Base-by-base conservation (phyloP, 768 basidiomycete species). In the Tremella mesenterica region DNA sequence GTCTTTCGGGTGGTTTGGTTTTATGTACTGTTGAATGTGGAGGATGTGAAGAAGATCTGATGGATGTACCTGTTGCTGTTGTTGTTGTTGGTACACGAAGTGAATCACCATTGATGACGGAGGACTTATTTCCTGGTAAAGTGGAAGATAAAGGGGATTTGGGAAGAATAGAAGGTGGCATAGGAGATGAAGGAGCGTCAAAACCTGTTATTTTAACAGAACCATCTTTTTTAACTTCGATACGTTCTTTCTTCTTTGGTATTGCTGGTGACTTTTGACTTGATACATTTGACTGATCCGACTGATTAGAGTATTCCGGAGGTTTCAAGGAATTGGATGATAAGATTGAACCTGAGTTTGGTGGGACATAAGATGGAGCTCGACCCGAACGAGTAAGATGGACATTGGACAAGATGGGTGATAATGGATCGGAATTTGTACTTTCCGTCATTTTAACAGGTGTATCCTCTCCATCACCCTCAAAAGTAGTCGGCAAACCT, bases 161-260 rank as follows among this genome's bases (percentile, higher is more conserved):
- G 30, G 54, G 58, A 6, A 29, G 21, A 18, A 48, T 49, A 52
- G 34, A 31, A 16, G 60, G 56, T 28, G 62, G 58, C 34, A 61
- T 39, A 12, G 62, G 61, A 6, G 58, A 59, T 0, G 54, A n/a
- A 6, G 67, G 67, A 0, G 67, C 67, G 45, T 65, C 64, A 34
- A 69, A 69, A 5, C 67, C 67, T 4, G 67, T 69, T 16, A 69
- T 55, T 27, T 59, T 65, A 29, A 55, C 50, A 6, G 60, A 50
- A 14, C 59, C 63, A 29, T 63, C 58, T 43, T 48, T 50, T 18
- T 45, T 29, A 6, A 58, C 53, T 38, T 64, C 65, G 16, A 64
- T 33, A 30, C 53, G 20, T 44, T 55, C 44, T n/a, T 47, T 52
- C n/a, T 8, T 18, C 47, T 48, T 25, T 23, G 16, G 43, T 13